Percentiles rank a stretch among this genome's conserved stretches.
phyloP scores from a whole-genome alignment of 2,329 filamentous ascomycete genomes.

The Fusarium sp. region DNA sequence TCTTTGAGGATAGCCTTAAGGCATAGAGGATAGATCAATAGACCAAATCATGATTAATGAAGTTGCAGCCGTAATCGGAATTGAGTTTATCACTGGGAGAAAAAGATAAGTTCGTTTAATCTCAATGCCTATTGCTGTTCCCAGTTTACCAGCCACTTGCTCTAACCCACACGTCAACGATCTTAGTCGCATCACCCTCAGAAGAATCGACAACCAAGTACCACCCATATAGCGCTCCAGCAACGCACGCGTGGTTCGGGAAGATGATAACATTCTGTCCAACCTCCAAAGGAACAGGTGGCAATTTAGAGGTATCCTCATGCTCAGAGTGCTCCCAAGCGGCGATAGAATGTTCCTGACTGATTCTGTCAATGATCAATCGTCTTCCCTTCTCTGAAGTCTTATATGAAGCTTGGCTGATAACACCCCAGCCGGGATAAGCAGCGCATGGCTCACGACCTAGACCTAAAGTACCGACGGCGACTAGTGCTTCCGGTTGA shows the following conservation, averaged over 20 bases:
- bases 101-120: neutral
- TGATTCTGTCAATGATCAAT: constrained; percentile 73
- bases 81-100: no score
- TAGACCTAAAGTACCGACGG: constrained; percentile 71
- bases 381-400: constrained; percentile 11
- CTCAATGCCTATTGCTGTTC: neutral
- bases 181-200: constrained; percentile 53
- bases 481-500: constrained; percentile 68
- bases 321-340: constrained; percentile 59
- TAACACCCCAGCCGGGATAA: constrained; percentile 74
- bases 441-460: constrained; percentile 73
- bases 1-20: neutral
- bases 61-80: no score
- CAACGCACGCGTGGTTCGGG: constrained; percentile 77
- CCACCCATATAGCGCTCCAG: constrained; percentile 72
- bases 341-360: constrained; percentile 76
- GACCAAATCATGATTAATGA: neutral
- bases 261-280: constrained; percentile 63
- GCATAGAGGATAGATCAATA: neutral
- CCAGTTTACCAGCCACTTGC: constrained; percentile 64
- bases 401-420: constrained; percentile 57
- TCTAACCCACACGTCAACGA: constrained; percentile 73
- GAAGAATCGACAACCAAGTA: constrained; percentile 67
- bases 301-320: neutral
- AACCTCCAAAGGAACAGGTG: constrained; percentile 60